Percentiles rank a stretch among this genome's conserved stretches.
phyloP scores from a whole-genome alignment of 2,329 filamentous ascomycete genomes.

The Aspergillus unguis region DNA sequence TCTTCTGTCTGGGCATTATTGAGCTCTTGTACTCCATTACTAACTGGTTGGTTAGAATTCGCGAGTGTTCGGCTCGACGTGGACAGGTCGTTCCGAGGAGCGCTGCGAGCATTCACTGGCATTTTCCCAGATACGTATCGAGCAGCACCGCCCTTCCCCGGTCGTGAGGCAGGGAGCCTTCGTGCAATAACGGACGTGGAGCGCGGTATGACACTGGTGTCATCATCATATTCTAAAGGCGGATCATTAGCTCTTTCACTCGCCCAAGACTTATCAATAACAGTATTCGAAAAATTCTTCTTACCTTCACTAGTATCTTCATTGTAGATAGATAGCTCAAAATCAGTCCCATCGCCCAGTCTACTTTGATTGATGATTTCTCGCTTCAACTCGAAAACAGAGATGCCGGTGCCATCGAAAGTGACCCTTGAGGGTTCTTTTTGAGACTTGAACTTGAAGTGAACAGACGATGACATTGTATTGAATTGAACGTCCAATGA shows the following conservation, averaged over 20 bases:
- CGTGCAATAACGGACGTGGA: slow-evolving; percentile 91
- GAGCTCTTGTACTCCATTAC: slow-evolving; percentile 61
- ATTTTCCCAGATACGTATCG: slow-evolving; percentile 96
- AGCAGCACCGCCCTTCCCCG: slow-evolving; percentile 83
- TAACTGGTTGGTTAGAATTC: slow-evolving; percentile 39
- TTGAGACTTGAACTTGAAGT: slow-evolving; percentile 99
- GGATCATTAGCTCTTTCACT: not conserved
- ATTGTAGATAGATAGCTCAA: slow-evolving; percentile 90
- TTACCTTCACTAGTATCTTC: slow-evolving; percentile 88
- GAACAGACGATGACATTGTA: slow-evolving; percentile 92
- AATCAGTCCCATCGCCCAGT: slow-evolving; percentile 91
- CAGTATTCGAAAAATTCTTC: slow-evolving; percentile 22
- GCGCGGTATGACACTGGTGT: slow-evolving; percentile 93
- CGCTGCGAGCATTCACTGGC: slow-evolving; percentile 81
- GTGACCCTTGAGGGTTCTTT: slow-evolving; percentile 92
- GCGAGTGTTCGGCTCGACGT: slow-evolving; percentile 37
- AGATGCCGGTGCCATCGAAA: slow-evolving; percentile 96
- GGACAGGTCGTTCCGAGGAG: slow-evolving; percentile 62
- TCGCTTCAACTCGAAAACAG: slow-evolving; percentile 96
- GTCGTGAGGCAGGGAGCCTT: slow-evolving; percentile 76
- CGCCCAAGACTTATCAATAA: not conserved
- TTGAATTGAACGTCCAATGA: slow-evolving; percentile 37
- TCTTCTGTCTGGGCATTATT: slow-evolving; percentile 85
- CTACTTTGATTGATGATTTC: slow-evolving; percentile 95
- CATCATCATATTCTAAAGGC: slow-evolving; percentile 84